Evolutionary conservation across 176 grass and related monocot genomes (phyloP), one percentile per base, ranked within the genome.

Genomic region (Oryza glaberrima): DNA sequence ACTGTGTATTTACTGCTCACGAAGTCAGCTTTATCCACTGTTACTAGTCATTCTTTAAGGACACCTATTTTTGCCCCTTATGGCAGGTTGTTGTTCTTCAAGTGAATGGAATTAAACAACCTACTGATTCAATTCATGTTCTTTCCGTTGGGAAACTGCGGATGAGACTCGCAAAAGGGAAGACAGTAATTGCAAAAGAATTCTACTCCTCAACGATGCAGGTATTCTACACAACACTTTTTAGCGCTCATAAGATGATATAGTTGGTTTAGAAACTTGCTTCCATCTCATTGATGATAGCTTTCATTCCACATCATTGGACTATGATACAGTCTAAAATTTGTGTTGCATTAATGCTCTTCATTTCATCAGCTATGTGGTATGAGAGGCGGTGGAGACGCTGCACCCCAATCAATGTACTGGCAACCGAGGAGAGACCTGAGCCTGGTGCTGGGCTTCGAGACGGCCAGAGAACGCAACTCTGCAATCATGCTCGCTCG

Each of bases 121-220:
- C 80, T 28, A 75, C 82, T 2, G 78, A 91, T 75, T 84, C 79
- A 40, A 77, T 97, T 49, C 91, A 97, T 30, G 67, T 91, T 41
- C 72, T 97, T 70, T 73, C 79, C 44, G 76, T 97, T 11, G 94
- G 94, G 26, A 97, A 73, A 77, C 80, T 97, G 20, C 90, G 87
- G 66, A 92, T 94, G 56, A 90, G 88, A 74, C 94, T 97, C 45
- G 65, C 74, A 36, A 90, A 75, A 90, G 94, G 90, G 69, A 92
- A 88, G 13, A 10, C 61, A 0, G 71, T 92, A 0, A 14, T 90
- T 11, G 87, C 91, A 7, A 94, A 84, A 60, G 94, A 97, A 70
- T 94, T 92, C 30, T 97, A 97, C 76, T 94, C 91, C 40, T 92
- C 94, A 2, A 83, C 76, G 46, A 97, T 97, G 94, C 78, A 68